Conservation (phyloP, 768 basidiomycete species). For the Vararia minispora region DNA sequence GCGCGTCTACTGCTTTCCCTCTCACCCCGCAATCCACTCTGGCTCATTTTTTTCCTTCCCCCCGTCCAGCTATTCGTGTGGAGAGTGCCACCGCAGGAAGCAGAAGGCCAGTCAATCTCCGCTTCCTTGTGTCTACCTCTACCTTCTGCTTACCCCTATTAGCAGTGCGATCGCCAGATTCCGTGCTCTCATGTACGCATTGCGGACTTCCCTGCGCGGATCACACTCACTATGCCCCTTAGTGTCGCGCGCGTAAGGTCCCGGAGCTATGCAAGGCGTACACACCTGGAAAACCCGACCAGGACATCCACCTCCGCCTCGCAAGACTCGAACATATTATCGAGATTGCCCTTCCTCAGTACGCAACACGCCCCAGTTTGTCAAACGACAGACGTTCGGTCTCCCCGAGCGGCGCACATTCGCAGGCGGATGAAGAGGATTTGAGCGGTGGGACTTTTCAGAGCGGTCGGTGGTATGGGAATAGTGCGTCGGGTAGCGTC, state of each 20-base stretch:
- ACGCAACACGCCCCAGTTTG: constrained; percentile 34
- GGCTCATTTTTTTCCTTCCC: neutral
- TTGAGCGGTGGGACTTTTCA: constrained; percentile 68
- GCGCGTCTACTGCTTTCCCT: constrained; percentile 25
- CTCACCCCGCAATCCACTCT: neutral
- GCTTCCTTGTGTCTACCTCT: constrained; percentile 2
- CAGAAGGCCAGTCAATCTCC: constrained; percentile 68
- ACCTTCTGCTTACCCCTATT: constrained; percentile 10
- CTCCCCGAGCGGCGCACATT: constrained; percentile 46
- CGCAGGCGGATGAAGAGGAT: constrained; percentile 71
- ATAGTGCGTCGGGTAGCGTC: constrained; percentile 73
- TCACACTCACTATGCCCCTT: constrained; percentile 6
- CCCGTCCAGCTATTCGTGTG: constrained; percentile 60
- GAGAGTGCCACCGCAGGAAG: constrained; percentile 81
- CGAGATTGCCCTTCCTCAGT: constrained; percentile 71
- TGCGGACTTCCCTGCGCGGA: constrained; percentile 7
- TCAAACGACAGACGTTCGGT: constrained; percentile 33
- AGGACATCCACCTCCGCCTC: constrained; percentile 65
- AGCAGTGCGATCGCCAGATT: constrained; percentile 74
- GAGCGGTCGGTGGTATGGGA: constrained; percentile 80
- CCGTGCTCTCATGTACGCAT: constrained; percentile 68
- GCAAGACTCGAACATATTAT: constrained; percentile 73
- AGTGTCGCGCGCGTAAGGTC: constrained; percentile 81
- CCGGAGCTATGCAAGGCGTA: constrained; percentile 84
- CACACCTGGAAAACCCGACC: constrained; percentile 78